Base-by-base conservation (phyloP, 2,329 filamentous ascomycete species). In the Sordariomycetes sp. region DNA sequence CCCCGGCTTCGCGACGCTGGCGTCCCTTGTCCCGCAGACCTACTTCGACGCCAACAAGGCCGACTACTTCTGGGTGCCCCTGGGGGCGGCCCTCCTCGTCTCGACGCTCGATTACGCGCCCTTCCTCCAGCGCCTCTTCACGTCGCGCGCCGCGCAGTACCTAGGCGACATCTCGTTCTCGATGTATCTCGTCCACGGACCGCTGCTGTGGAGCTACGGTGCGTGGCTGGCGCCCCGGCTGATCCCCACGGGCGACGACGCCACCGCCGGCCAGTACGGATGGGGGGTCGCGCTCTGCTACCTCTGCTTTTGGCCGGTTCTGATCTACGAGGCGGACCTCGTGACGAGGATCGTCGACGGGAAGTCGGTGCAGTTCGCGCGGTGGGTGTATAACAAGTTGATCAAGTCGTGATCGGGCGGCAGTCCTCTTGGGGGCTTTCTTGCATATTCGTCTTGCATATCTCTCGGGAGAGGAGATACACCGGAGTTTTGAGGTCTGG, bases 141-240 rank as follows among this genome's bases (percentile, higher is more conserved):
- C 85, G 66, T 73, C 71, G 0, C 71, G 72, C 6, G 78, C 83
- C 64, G 81, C 78, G 64, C 83, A 85, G 64, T 85, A 84, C 61
- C 74, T 87, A 2, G 85, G 83, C 1, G 77, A 79, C 53, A 75
- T 87, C 58, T 86, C 82, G 0, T 88, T 79, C 65, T 74, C 79
- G 1, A 70, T 88, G 11, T 88, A 88, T 68, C 72, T 87, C 10
- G 75, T 86, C 12, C 85, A 88, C 62, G 84, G 84, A 0, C 83
- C 83, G 0, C 67, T 88, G 1, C 70, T 88, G 1, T 79, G 75
- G 74, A 75, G 74, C 0, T 57, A 87, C 1, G 85, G 83, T 3
- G 83, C 89, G 65, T 73, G 85, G 46, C 25, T 89, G 1, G 57
- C 57, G 88, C 79, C 5, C 81, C 81, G 8, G 75, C 76, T 0